Evolutionary conservation across 2,329 filamentous ascomycete species (phyloP).

Genomic region (Clonostachys rosea): DNA sequence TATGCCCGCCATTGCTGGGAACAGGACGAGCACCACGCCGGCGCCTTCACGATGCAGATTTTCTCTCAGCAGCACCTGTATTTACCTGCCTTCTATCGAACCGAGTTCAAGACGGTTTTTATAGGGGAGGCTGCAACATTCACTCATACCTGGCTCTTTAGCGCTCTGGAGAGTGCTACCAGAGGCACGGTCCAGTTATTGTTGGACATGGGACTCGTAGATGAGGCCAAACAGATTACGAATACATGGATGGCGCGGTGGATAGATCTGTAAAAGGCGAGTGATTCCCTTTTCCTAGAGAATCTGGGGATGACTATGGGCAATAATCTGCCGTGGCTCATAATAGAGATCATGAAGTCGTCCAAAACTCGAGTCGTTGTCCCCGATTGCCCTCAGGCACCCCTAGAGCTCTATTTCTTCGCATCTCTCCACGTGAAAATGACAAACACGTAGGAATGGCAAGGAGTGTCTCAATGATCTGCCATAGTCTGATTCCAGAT

Average conservation of each 20-base stretch:
- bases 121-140: slow-evolving; percentile 66
- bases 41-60: slow-evolving; percentile 56
- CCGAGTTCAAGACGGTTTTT: slow-evolving; percentile 61
- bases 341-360: no score
- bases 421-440: no score
- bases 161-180: slow-evolving; percentile 63
- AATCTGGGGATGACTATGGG: no score
- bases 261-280: not conserved
- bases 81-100: slow-evolving; percentile 67
- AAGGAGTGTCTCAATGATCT: no score
- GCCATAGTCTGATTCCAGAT: no score
- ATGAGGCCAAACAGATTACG: slow-evolving; percentile 8
- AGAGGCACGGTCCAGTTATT: slow-evolving; percentile 61
- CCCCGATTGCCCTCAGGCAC: no score
- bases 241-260: slow-evolving; percentile 5
- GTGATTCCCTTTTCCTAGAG: no score
- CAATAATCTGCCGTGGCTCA: no score
- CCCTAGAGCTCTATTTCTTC: no score
- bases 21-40: slow-evolving; percentile 54
- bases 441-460: no score
- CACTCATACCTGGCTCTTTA: slow-evolving; percentile 68
- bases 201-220: slow-evolving; percentile 24
- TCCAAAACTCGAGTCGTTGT: no score
- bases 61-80: slow-evolving; percentile 66
- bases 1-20: slow-evolving; percentile 65